Base-by-base conservation (phyloP, 192 early-diverging fungal species). In the Entomortierella beljakovae region DNA sequence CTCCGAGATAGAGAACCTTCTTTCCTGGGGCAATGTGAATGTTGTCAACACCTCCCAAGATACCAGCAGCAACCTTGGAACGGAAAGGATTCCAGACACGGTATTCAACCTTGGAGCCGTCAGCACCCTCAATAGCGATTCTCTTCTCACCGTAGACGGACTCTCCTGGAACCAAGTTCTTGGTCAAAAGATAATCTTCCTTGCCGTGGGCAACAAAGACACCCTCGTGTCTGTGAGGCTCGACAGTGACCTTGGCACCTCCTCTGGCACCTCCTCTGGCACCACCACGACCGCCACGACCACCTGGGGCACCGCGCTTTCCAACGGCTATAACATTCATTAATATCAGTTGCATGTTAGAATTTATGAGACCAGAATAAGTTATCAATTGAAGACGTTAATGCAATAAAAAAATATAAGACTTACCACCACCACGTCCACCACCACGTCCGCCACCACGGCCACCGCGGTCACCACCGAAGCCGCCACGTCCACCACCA, bases 1-100 rank as follows among this genome's bases (percentile, higher is more conserved):
- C 96, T 68, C 98, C 98, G 68, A 99, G 93, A 80, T 99, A 99
- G 32, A 99, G 84, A 18, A 99, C 98, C 88, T 98, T 99, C 84
- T 93, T 92, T 64, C 95, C 95, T 7, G 98, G 98, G 16, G 85
- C 90, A 84, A 99, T 97, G 84, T 94, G 90, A 75, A 99, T 94
- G 85, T 98, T 82, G 86, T 99, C 98, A 56, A 98, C 82, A 90
- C 97, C 96, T 73, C 97, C 96, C 16, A 99, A 90, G 58, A 99
- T 90, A 84, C 95, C 97, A 57, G 98, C 98, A 53, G 98, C 98
- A 43, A 99, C 80, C 92, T 99, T 99, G 80, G 97, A 98, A 74
- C 98, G 90, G 93, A 99, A 99, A 68, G 98, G 98, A 84, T 99
- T 99, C 98, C 98, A 99, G 62, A 99, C 96, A 70, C 98, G 92